Evolutionary conservation across 106 monocot species (phyloP).

Genomic region (Apostasia shenzhenica): DNA sequence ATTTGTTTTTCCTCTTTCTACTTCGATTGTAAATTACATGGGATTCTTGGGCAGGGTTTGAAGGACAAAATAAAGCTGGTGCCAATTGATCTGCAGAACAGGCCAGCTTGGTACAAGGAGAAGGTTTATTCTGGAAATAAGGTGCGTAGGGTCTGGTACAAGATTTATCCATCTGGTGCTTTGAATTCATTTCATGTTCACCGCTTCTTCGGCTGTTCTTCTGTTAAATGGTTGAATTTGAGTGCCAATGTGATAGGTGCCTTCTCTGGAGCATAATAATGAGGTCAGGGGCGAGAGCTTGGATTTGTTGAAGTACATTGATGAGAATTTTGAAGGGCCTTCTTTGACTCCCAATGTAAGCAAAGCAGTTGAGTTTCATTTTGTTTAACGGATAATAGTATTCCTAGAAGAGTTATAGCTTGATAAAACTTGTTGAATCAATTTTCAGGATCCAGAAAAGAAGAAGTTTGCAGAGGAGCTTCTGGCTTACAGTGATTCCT

Average conservation of each 20-base stretch:
- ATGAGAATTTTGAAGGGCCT: constrained; percentile 64
- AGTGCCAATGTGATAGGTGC: constrained; percentile 32
- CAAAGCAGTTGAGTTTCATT: background rate
- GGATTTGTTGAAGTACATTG: constrained; percentile 60
- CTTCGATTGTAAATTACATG: background rate
- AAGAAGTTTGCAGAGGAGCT: constrained; percentile 70
- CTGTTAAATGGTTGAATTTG: background rate
- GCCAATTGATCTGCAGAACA: constrained; percentile 58
- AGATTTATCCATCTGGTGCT: background rate
- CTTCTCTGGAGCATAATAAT: constrained; percentile 69
- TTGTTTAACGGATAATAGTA: background rate
- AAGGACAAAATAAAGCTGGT: constrained; percentile 81
- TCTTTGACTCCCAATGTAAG: constrained; percentile 60
- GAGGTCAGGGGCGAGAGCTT: constrained; percentile 69
- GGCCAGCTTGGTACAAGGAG: constrained; percentile 93
- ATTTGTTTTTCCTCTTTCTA: background rate
- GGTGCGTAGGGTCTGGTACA: constrained; percentile 19
- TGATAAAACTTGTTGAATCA: background rate
- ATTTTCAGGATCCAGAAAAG: constrained; percentile 66
- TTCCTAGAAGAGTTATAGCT: background rate
- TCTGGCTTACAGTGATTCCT: constrained; percentile 48
- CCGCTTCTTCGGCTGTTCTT: background rate
- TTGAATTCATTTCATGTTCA: too few species aligned
- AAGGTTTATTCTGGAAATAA: constrained; percentile 82
- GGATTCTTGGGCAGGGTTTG: constrained; percentile 38